Evolutionary conservation across 1,284 basidiomycete species (phyloP).

Genomic region (Trichosporon sp.): DNA sequence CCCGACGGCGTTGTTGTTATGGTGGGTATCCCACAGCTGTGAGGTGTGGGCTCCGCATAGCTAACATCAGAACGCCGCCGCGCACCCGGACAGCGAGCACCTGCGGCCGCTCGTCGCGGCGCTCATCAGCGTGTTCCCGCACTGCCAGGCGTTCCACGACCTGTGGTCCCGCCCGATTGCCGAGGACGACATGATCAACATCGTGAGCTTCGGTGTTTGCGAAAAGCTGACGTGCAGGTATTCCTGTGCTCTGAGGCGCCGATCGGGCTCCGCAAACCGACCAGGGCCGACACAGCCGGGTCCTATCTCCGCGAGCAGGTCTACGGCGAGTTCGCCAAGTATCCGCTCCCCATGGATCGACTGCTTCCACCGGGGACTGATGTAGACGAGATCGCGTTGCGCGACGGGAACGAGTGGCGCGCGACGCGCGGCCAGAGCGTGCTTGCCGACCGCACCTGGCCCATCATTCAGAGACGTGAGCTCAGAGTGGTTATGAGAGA

Average conservation of each 20-base stretch:
- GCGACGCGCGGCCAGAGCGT: slow-evolving; percentile 8
- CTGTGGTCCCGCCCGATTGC: slow-evolving; percentile 45
- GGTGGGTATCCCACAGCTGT: slow-evolving; percentile 55
- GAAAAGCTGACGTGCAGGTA: slow-evolving; percentile 8
- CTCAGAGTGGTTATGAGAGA: neutral
- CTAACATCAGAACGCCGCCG: slow-evolving; percentile 63
- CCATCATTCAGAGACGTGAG: slow-evolving; percentile 35
- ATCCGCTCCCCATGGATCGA: slow-evolving; percentile 31
- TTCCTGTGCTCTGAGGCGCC: slow-evolving; percentile 41
- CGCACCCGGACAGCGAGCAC: slow-evolving; percentile 60
- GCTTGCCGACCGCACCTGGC: slow-evolving; percentile 28
- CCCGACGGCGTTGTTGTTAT: slow-evolving; percentile 71
- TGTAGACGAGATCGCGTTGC: slow-evolving; percentile 1
- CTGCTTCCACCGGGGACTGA: slow-evolving; percentile 18
- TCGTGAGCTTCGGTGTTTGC: slow-evolving; percentile 63
- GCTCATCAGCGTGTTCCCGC: slow-evolving; percentile 61
- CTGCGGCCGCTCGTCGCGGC: slow-evolving; percentile 66
- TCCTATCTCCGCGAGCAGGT: slow-evolving; percentile 36
- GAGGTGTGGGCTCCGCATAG: neutral
- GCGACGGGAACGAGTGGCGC: slow-evolving; percentile 16
- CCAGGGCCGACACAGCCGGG: slow-evolving; percentile 27
- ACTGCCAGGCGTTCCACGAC: slow-evolving; percentile 79
- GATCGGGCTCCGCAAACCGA: slow-evolving; percentile 62
- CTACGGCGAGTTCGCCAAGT: slow-evolving; percentile 30
- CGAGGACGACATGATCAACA: slow-evolving; percentile 65